These are phyloP conservation scores for Tulasnella sp. DNA, from an alignment of 768 basidiomycete species.

Conservation along the genomic window DNA sequence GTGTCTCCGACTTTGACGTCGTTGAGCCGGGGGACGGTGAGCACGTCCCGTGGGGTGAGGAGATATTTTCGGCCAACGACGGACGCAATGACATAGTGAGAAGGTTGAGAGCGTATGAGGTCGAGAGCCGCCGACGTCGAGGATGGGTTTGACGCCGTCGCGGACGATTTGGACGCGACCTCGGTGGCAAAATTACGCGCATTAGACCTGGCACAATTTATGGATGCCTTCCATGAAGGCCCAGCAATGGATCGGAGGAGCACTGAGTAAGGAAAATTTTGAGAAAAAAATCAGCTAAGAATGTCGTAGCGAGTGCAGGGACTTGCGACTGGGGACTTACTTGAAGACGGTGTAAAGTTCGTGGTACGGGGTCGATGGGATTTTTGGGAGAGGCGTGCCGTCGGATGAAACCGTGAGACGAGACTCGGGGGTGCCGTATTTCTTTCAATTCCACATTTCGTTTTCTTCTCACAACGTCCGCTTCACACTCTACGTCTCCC, in stretches of 20 bases:
- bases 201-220: slow-evolving; percentile 30
- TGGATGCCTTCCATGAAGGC: slow-evolving; percentile 10
- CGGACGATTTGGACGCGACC: slow-evolving; percentile 31
- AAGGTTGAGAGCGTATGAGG: slow-evolving; percentile 84
- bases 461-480: slow-evolving; percentile 38
- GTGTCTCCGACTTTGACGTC: slow-evolving; percentile 82
- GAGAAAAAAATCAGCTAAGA: neutral
- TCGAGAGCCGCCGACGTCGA: slow-evolving; percentile 53
- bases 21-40: slow-evolving; percentile 89
- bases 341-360: neutral
- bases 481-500: slow-evolving; percentile 45
- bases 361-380: neutral
- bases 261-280: neutral
- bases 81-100: slow-evolving; percentile 85
- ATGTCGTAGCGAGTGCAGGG: neutral
- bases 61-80: slow-evolving; percentile 86
- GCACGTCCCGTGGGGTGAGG: slow-evolving; percentile 81
- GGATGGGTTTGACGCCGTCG: slow-evolving; percentile 20
- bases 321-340: neutral
- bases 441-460: slow-evolving; percentile 11
- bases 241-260: slow-evolving; percentile 3
- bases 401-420: slow-evolving; percentile 23
- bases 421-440: neutral
- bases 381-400: neutral
- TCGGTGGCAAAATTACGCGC: slow-evolving; percentile 24